These are phyloP conservation scores for Neobulgaria alba DNA, from an alignment of 2,329 filamentous ascomycete genomes.

Conservation along the genomic window DNA sequence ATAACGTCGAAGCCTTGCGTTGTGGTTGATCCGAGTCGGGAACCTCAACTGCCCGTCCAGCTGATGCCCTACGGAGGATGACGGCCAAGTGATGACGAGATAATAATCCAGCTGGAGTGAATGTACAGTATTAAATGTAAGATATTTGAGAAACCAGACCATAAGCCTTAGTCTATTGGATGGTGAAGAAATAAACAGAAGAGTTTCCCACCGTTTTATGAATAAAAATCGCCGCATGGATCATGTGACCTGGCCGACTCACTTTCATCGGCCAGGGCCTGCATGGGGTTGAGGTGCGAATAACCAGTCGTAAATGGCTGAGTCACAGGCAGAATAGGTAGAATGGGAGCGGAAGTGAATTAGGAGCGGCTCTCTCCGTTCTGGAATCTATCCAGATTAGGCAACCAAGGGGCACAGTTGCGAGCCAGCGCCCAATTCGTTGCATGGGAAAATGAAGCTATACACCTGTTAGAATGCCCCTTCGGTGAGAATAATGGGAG, in stretches of 20 bases:
- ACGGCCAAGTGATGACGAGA: neutral
- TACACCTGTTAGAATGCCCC: slow-evolving; percentile 1
- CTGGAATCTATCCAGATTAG: slow-evolving; percentile 11
- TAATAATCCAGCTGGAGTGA: neutral
- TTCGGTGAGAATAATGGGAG: too few species aligned
- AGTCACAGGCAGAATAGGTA: slow-evolving; percentile 16
- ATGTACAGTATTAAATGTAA: neutral
- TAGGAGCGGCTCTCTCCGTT: slow-evolving; percentile 11
- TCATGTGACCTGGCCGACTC: slow-evolving; percentile 12
- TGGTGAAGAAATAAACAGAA: neutral
- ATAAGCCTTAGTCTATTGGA: neutral
- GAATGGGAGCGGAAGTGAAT: slow-evolving; percentile 10
- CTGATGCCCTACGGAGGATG: too few species aligned
- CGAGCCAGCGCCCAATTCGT: slow-evolving; percentile 7
- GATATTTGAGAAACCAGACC: neutral
- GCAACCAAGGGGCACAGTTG: slow-evolving; percentile 17
- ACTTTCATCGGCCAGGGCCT: slow-evolving; percentile 1
- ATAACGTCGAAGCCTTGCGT: too few species aligned
- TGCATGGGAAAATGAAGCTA: neutral
- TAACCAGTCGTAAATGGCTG: slow-evolving; percentile 8
- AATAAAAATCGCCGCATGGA: neutral
- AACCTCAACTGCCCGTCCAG: too few species aligned
- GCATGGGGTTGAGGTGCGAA: neutral
- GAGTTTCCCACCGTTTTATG: neutral
- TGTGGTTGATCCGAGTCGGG: neutral